Base-by-base conservation (phyloP, 352 stramenopile species). In the Pythium monospermum region DNA sequence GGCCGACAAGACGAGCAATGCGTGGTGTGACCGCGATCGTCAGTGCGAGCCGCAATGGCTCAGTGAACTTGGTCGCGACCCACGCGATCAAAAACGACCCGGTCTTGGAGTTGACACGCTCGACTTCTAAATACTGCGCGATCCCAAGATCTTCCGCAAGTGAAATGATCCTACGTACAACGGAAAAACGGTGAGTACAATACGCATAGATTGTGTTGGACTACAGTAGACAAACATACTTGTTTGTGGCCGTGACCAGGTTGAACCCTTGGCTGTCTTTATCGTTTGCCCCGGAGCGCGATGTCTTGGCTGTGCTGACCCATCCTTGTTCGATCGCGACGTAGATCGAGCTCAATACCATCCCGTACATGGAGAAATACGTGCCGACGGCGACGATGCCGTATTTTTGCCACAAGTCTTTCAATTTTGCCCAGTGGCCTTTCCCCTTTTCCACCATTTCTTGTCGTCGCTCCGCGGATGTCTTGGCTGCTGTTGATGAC, bases 51-150 rank as follows among this genome's bases (percentile, higher is more conserved):
- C 83, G 74, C 58, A 94, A 18, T 1, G 83, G 83, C 67, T 94
- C 83, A 12, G 83, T 91, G 63, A 94, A 94, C 68, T 94, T 94
- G 50, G 83, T 94, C 39, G 78, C 83, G 51, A 91, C 69, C 83
- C 83, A 94, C 25, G 83, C 83, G 38, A 94, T 73, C 39, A 91
- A 49, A 43, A 94, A 91, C 37, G 78, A 76, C 16, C 83, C 79
- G 8, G 76, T 87, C 75, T 88, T 91, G 45, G 79, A 73, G 59
- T 76, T 91, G 55, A 93, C 83, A 30, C 65, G 73, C 64, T 90
- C 71, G 23, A 93, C 50, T 50, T 93, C 80, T 22, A 93, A 61
- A 59, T 93, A 85, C 64, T 90, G 71, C 31, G 78, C 81, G 43
- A 91, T 76, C 22, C 81, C 81, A 36, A 83, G 38, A 38, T 91